Evolutionary conservation across 441 rosid species (phyloP).

Genomic region (Mallotus japonicus): DNA sequence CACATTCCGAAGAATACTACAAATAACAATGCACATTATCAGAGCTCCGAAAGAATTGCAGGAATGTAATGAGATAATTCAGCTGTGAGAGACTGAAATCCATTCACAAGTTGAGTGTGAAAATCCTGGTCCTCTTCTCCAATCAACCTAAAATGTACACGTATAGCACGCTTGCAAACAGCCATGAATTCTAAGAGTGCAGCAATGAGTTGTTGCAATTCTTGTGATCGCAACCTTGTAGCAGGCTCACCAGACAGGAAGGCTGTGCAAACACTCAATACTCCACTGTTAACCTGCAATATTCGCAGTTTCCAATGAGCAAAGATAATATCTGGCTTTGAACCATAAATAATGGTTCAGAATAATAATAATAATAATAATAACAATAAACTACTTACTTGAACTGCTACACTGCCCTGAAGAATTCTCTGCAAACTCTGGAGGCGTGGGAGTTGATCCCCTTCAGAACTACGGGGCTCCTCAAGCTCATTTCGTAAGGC

Average conservation of each 20-base stretch:
- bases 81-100: slow-evolving; percentile 99
- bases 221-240: slow-evolving; percentile 91
- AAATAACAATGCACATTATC: slow-evolving; percentile 26
- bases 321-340: background rate
- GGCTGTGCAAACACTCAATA: slow-evolving; percentile 87
- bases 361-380: background rate
- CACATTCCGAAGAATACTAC: background rate
- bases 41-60: slow-evolving; percentile 96
- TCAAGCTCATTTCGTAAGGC: slow-evolving; percentile 93
- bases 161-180: slow-evolving; percentile 95
- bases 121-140: slow-evolving; percentile 99
- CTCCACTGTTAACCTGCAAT: slow-evolving; percentile 94
- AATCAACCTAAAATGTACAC: slow-evolving; percentile 86
- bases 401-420: slow-evolving; percentile 99
- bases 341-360: background rate
- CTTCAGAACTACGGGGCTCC: slow-evolving; percentile 99
- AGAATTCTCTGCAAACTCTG: slow-evolving; percentile 98
- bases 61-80: slow-evolving; percentile 98
- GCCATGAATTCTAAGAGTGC: slow-evolving; percentile 99
- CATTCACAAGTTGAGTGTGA: slow-evolving; percentile 97
- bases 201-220: slow-evolving; percentile 94
- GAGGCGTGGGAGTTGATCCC: slow-evolving; percentile 94
- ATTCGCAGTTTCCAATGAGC: background rate
- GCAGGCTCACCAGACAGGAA: slow-evolving; percentile 99
- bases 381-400: slow-evolving; percentile 43